phyloP scores from a whole-genome alignment of 176 grass and related monocot species.

The bread wheat (Triticum aestivum) region IWGSC_CS_RefSeq_v2.1 NC_057806.1:100723341-100723840 shows the following conservation, averaged over 20 bases:
- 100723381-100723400: constrained; percentile 16
- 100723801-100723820: not conserved
- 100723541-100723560: not conserved
- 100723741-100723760: not conserved
- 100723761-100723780: not conserved
- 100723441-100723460: not conserved
- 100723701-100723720: not conserved
- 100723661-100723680: not conserved
- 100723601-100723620: not conserved
- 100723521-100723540: not conserved
- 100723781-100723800: not conserved
- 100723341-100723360: constrained; percentile 38
- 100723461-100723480: not conserved
- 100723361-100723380: constrained; percentile 5
- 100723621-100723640: not conserved
- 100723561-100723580: not conserved
- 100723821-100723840: not conserved
- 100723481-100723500: not conserved
- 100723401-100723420: constrained; percentile 3
- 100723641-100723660: not conserved
- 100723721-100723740: not conserved
- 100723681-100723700: not conserved
- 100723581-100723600: not conserved
- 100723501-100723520: not conserved
- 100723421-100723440: not conserved